Evolutionary conservation across 2,329 filamentous ascomycete species (phyloP), one percentile per base, ranked within the genome.

Genomic region (Diaporthe velutina): DNA sequence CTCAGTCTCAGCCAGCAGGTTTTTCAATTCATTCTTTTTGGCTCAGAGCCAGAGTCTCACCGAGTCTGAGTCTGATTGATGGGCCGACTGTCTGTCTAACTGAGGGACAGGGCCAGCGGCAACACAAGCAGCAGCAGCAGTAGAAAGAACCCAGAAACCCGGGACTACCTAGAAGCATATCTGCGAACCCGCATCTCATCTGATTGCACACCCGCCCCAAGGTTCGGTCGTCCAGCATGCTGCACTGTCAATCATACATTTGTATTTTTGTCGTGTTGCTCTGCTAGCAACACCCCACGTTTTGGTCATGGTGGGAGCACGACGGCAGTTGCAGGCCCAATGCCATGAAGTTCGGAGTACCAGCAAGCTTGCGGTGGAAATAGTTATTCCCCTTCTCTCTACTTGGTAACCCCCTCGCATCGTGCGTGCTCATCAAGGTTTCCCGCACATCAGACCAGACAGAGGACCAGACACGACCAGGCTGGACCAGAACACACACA

Each of bases 261-360:
- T 33, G 58, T 64, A 64, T 64, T 64, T 12, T 22, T 30, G 25
- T 28, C 7, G 25, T 30, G 4, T 15, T 33, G 67, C 61, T 25
- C 66, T 28, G 67, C 55, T n/a, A 30, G 35, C 52, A 30, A n/a
- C 33, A 50, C n/a, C 71, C 74, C 61, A 48, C 48, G 64, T 66
- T 66, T 25, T 70, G 70, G 61, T 17, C 40, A 40, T 19, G 58
- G 38, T 45, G 58, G 57, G 45, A 55, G 68, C 35, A 50, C 67
- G 60, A 70, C 72, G 72, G 74, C 67, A 76, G 71, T 72, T 74
- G 70, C 40, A n/a, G n/a, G 66, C 17, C 54, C 48, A 12, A 40
- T 42, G 48, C 55, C n/a, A n/a, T 50, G 57, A 13, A 9, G 35
- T 30, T 35, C 30, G 15, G 38, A 52, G 38, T 10, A 54, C 40